phyloP scores from a whole-genome alignment of 805 yeast species.

The Saccharomycopsis vini region DNA sequence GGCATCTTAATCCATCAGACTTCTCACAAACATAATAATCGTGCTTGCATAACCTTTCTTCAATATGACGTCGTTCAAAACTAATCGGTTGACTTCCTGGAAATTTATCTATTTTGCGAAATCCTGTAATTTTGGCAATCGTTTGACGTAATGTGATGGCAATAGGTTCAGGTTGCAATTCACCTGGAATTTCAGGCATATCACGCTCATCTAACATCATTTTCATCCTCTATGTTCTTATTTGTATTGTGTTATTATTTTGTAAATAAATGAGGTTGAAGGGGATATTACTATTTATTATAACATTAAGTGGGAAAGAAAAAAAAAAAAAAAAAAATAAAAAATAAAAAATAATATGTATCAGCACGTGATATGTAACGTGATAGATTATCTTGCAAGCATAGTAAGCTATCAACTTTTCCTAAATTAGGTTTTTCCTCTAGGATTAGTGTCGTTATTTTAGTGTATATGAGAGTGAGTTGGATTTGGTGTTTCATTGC shows the following conservation, averaged over 20 bases:
- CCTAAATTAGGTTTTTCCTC: no score
- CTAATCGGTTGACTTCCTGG: slow-evolving; percentile 97
- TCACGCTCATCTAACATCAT: slow-evolving; percentile 30
- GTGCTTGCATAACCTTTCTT: slow-evolving; percentile 47
- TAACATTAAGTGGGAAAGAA: no score
- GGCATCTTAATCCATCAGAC: slow-evolving; percentile 84
- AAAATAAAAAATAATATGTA: no score
- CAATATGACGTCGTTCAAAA: slow-evolving; percentile 66
- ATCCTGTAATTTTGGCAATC: slow-evolving; percentile 53
- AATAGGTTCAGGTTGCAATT: slow-evolving; percentile 61
- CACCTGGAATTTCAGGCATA: slow-evolving; percentile 85
- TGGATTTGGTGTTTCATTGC: no score
- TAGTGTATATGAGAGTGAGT: no score
- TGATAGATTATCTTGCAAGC: no score
- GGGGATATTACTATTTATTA: neutral
- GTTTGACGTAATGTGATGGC: slow-evolving; percentile 57
- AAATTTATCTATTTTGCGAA: slow-evolving; percentile 44
- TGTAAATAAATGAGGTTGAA: neutral
- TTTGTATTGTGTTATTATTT: neutral
- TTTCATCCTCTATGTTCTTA: no score
- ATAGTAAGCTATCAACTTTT: no score
- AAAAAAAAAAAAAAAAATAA: no score
- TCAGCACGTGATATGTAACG: no score
- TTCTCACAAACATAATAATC: slow-evolving; percentile 96
- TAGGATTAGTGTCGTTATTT: no score